Evolutionary conservation across 257 asterid species (phyloP), one percentile per base, ranked within the genome.

Genomic region (Scutellaria baicalensis): DNA sequence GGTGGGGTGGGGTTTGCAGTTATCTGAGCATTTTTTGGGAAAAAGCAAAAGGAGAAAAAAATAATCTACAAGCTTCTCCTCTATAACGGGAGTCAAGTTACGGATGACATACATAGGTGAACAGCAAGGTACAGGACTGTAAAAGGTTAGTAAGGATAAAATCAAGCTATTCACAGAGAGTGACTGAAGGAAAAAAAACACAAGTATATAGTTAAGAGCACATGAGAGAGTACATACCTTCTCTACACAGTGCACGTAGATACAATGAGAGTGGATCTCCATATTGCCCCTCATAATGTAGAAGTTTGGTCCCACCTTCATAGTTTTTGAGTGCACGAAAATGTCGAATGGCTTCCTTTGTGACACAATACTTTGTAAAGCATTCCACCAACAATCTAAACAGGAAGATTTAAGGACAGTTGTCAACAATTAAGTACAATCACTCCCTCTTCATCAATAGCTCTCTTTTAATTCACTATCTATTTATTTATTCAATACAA

Each of bases 241-340:
- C 97, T 84, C 99, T 85, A 75, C 99, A 89, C 77, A 93, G 73
- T 48, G 97, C 97, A 56, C 99, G 96, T 14, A 93, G 96, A 84
- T 91, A 93, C 64, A 93, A 78, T 35, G 99, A 89, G 57, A 93
- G 97, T 68, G 99, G 97, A 80, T 93, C 99, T 73, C 97, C 97
- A 78, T 83, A 74, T 62, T 89, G 91, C 36, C 99, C 99, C 61
- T 87, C 91, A 69, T 74, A 69, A 70, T 93, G 85, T 62, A 91
- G 78, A 74, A 89, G 14, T 75, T 72, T 75, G 58, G 89, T 87
- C 75, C 97, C 96, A 18, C 95, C 96, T 82, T 91, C 96, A 77
- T 82, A 81, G 67, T 71, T 82, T 66, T 85, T 89, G 44, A 93
- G 93, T 52, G 80, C 99, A 78, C 96, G 99, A 66, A 93, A 93